phyloP scores from a whole-genome alignment of 768 basidiomycete species.

The Leccinellum luteum region DNA sequence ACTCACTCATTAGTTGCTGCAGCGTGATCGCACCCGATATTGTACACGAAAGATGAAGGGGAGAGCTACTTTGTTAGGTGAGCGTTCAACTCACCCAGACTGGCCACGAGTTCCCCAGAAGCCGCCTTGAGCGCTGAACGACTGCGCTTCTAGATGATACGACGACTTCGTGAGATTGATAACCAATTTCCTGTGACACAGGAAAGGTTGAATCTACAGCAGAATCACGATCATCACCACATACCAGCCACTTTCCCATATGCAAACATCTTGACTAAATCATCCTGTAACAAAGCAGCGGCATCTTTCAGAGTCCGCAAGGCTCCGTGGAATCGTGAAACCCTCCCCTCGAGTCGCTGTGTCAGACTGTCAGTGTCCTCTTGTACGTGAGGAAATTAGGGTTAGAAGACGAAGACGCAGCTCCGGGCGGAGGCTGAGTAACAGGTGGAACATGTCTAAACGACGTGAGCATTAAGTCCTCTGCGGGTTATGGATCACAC shows the following conservation, averaged over 20 bases:
- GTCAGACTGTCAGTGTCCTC: conserved; percentile 50
- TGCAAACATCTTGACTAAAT: conserved; percentile 47
- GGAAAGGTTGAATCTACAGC: not conserved
- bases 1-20: conserved; percentile 41
- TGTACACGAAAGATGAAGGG: conserved; percentile 39
- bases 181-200: conserved; percentile 37
- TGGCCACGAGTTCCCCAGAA: conserved; percentile 29
- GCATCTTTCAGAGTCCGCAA: conserved; percentile 41
- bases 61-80: conserved; percentile 49
- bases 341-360: conserved; percentile 64
- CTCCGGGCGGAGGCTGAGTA: conserved; percentile 42
- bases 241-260: conserved; percentile 44
- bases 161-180: conserved; percentile 39
- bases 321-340: conserved; percentile 56
- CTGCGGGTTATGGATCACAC: not conserved
- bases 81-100: conserved; percentile 38
- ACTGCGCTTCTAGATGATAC: conserved; percentile 53
- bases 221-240: conserved; percentile 13
- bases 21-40: conserved; percentile 42
- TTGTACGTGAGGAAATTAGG: conserved; percentile 62
- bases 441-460: conserved; percentile 45
- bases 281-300: conserved; percentile 55
- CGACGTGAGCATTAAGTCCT: conserved; percentile 10
- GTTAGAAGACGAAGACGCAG: conserved; percentile 35
- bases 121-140: conserved; percentile 38